Evolutionary conservation across 352 stramenopile species (phyloP).

Genomic region (Saprolegnia parasitica): DNA sequence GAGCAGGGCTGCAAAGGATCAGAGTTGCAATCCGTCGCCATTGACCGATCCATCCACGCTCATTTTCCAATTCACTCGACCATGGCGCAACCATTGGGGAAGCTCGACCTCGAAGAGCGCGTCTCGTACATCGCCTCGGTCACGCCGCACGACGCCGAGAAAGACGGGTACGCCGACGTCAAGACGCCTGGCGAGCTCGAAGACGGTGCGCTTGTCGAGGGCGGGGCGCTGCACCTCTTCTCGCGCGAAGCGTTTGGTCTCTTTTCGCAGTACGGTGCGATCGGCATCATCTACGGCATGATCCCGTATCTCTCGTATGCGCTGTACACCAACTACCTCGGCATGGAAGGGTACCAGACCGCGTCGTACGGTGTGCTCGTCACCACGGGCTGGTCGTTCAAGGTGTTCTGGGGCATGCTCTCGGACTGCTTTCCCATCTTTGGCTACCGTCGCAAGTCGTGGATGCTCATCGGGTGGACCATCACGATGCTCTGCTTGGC

Average conservation of each 20-base stretch:
- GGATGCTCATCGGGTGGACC: constrained; percentile 9
- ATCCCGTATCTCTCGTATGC: constrained; percentile 37
- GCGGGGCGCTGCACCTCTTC: constrained; percentile 37
- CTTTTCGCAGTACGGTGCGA: constrained; percentile 30
- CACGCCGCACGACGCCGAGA: background rate
- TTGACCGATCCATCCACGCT: no score
- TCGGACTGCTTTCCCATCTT: constrained; percentile 30
- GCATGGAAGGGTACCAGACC: constrained; percentile 40
- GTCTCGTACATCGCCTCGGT: constrained; percentile 11
- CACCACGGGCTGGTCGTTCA: constrained; percentile 36
- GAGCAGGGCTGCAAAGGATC: no score
- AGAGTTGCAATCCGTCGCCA: no score
- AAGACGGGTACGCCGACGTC: background rate
- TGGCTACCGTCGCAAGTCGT: constrained; percentile 16
- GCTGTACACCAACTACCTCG: constrained; percentile 47
- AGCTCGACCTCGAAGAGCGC: constrained; percentile 1
- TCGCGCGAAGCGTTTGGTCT: constrained; percentile 33
- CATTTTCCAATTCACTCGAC: no score
- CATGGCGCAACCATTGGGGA: no score
- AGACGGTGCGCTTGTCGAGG: constrained; percentile 56
- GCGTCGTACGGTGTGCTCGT: constrained; percentile 43
- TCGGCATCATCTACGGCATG: constrained; percentile 35
- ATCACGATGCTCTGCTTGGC: background rate
- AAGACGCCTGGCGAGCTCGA: constrained; percentile 20
- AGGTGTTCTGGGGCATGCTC: constrained; percentile 29